Evolutionary conservation across 1,284 basidiomycete genomes (phyloP), one percentile per base, ranked within the genome.

Genomic region (Naganishia sp.): DNA sequence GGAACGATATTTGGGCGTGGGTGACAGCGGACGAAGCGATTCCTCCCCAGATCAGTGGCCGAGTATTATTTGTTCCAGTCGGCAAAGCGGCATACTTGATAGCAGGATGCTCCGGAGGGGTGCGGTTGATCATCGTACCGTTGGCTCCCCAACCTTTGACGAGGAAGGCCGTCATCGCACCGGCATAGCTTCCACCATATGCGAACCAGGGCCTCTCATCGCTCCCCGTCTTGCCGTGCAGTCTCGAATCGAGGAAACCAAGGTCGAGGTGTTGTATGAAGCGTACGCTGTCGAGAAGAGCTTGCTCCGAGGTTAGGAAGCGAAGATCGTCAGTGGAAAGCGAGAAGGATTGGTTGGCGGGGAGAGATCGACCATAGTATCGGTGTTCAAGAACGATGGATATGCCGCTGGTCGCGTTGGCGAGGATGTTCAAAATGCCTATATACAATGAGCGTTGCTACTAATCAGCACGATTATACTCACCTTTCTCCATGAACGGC

Each of bases 321-420:
- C 90, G 85, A 55, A 93, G 82, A 64, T 87, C 85, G 74, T 90
- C 90, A 2, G 91, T 93, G 2, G 89, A 87, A 67, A 95, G 84
- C 77, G 91, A 86, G 23, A 67, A 63, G 48, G 49, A 18, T 48
- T 82, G 74, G 25, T 31, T 39, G 46, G 25, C 90, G 0, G 93
- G 90, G 16, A 92, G 82, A 5, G 92, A 94, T 57, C 86, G 79
- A 49, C 94, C 94, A 73, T 72, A 76, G 72, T 72, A 75, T 70
- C 93, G 84, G 77, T 95, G 94, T 76, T 99, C 95, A 36, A 98
- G 83, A 10, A 97, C 86, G 53, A 99, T 84, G n/a, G 89, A 88
- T 6, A 84, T 78, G 4, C 95, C 95, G 23, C 87, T 86, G 0
- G 91, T 95, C 13, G 87, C 90, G 64, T 86, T 86, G 0, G 91